These are phyloP conservation scores for Kazachstania viticola DNA, from an alignment of 805 yeast species.

Conservation along the genomic window DNA sequence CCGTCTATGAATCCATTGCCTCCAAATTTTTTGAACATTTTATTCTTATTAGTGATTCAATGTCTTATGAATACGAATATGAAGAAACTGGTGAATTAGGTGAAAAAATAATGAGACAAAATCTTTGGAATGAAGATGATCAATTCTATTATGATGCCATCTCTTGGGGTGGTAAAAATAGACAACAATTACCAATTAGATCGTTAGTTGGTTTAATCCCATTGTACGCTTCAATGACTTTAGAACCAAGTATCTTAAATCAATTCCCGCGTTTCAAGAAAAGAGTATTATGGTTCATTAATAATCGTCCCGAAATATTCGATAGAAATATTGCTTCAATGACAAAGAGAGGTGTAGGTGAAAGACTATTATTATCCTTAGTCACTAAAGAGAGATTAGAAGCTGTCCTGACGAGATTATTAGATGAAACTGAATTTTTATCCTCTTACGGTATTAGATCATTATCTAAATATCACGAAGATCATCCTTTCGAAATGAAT, in stretches of 20 bases:
- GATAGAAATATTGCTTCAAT: conserved; percentile 84
- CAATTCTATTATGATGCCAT: conserved; percentile 87
- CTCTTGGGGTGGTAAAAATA: conserved; percentile 59
- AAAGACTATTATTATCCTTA: conserved; percentile 65
- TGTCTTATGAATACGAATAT: conserved; percentile 50
- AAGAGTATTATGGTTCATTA: conserved; percentile 74
- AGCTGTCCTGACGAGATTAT: conserved; percentile 65
- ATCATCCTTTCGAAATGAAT: conserved; percentile 75
- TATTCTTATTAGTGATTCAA: conserved; percentile 83
- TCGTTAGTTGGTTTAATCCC: conserved; percentile 90
- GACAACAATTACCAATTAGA: conserved; percentile 68
- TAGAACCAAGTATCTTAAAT: conserved; percentile 73
- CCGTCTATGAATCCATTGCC: conserved; percentile 87
- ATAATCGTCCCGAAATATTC: conserved; percentile 57
- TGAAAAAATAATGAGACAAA: conserved; percentile 38
- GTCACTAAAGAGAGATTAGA: conserved; percentile 71
- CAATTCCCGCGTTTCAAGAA: conserved; percentile 75
- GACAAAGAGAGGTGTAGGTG: conserved; percentile 70
- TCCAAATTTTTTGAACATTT: conserved; percentile 92
- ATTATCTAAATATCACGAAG: conserved; percentile 73
- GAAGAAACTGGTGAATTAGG: conserved; percentile 26
- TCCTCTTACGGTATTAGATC: conserved; percentile 84
- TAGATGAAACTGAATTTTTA: conserved; percentile 78
- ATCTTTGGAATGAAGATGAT: conserved; percentile 85
- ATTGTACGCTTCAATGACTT: conserved; percentile 74